phyloP scores from a whole-genome alignment of 805 yeast species.

The Saccharomycopsis selenospora region DNA sequence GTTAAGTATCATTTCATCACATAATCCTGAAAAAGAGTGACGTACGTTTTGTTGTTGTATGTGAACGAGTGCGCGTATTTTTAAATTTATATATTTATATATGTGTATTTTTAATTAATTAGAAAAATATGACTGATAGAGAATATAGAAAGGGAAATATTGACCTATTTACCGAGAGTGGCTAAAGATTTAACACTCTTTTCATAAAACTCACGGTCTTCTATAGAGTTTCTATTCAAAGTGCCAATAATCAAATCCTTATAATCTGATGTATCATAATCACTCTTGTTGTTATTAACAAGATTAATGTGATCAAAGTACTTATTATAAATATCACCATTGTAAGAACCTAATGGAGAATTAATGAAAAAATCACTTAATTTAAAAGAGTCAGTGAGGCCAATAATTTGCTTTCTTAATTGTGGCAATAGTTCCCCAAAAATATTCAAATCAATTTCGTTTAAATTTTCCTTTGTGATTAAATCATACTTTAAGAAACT shows the following conservation, averaged over 20 bases:
- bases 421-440: slow-evolving; percentile 41
- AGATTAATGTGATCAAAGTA: slow-evolving; percentile 59
- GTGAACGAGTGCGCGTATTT: too few relatives aligned
- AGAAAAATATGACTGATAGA: neutral
- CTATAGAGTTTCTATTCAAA: slow-evolving; percentile 33
- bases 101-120: too few relatives aligned
- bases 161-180: slow-evolving; percentile 12
- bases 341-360: slow-evolving; percentile 71
- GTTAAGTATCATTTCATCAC: too few relatives aligned
- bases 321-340: slow-evolving; percentile 78
- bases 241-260: slow-evolving; percentile 33
- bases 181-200: slow-evolving; percentile 24
- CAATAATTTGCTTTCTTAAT: slow-evolving; percentile 63
- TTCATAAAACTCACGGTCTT: slow-evolving; percentile 29
- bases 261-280: slow-evolving; percentile 46
- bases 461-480: slow-evolving; percentile 35
- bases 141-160: neutral
- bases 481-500: slow-evolving; percentile 60
- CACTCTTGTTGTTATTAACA: slow-evolving; percentile 47
- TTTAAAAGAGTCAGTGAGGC: slow-evolving; percentile 78
- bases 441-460: slow-evolving; percentile 34
- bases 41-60: too few relatives aligned
- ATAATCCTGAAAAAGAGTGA: too few relatives aligned
- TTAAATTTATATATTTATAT: too few relatives aligned
- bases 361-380: slow-evolving; percentile 74